Conservation (phyloP, 352 stramenopile species). For the Globisporangium uncinulatum region DNA sequence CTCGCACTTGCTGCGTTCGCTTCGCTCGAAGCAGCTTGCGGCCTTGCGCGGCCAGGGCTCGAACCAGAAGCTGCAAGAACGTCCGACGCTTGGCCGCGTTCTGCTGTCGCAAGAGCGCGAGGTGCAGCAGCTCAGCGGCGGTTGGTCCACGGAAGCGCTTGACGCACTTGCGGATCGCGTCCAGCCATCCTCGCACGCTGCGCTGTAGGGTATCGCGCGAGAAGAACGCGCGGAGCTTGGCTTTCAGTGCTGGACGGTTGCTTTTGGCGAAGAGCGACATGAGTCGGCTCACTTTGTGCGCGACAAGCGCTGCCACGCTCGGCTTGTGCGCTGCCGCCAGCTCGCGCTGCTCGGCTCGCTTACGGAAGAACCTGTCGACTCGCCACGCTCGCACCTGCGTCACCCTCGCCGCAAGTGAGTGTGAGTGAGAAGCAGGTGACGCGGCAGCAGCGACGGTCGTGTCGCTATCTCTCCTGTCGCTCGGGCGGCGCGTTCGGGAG, state of each 20-base stretch:
- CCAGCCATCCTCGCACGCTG: not conserved
- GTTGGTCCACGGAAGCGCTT: slow-evolving; percentile 6
- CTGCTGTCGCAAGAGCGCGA: slow-evolving; percentile 3
- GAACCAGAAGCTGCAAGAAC: slow-evolving; percentile 4
- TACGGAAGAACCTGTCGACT: slow-evolving; percentile 3
- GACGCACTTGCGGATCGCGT: slow-evolving; percentile 1
- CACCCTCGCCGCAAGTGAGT: not conserved
- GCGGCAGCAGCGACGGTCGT: not conserved
- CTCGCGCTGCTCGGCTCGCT: slow-evolving; percentile 6
- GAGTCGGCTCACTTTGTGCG: slow-evolving; percentile 4
- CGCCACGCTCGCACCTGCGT: slow-evolving; percentile 1
- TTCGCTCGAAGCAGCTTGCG: slow-evolving; percentile 7
- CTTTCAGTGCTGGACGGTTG: not conserved
- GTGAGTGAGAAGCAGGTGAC: not conserved
- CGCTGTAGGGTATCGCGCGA: not conserved
- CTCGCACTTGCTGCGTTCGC: slow-evolving; percentile 1
- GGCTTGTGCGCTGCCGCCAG: not conserved
- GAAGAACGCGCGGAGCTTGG: slow-evolving; percentile 6
- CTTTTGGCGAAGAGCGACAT: slow-evolving; percentile 7
- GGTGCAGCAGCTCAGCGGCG: slow-evolving; percentile 7
- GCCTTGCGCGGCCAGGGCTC: slow-evolving; percentile 6
- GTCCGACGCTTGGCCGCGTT: not conserved
- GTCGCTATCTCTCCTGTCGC: not conserved
- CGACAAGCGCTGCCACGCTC: slow-evolving; percentile 1
- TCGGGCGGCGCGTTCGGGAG: slow-evolving; percentile 1